Percentiles rank a stretch among this genome's conserved stretches.
These are phyloP conservation scores for Pythium inflatum DNA, from an alignment of 352 stramenopile species.

Conservation along the genomic window DNA sequence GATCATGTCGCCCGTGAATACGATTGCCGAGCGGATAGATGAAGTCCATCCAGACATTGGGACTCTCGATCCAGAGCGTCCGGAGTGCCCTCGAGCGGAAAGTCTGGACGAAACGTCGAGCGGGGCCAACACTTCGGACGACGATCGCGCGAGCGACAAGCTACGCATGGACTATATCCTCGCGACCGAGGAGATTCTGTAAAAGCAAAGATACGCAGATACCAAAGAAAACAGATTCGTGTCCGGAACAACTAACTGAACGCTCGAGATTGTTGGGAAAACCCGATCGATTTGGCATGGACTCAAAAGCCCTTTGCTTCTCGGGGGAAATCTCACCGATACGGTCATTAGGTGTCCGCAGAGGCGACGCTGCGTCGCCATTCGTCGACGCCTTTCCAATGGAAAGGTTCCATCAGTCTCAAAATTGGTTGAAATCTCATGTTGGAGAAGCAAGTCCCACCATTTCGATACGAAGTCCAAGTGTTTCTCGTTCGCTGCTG, in stretches of 20 bases:
- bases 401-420: neutral
- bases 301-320: no score
- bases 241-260: no score
- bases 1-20: constrained; percentile 21
- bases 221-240: neutral
- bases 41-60: neutral
- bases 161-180: constrained; percentile 30
- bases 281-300: no score
- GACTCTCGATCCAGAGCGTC: neutral
- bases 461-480: neutral
- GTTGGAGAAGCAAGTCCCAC: no score
- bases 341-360: no score
- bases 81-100: neutral
- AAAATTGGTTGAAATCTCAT: neutral
- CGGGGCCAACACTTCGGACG: neutral
- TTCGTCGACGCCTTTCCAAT: neutral
- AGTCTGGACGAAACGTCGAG: constrained; percentile 22
- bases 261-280: no score
- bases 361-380: neutral
- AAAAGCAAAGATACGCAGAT: neutral
- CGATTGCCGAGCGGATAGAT: constrained; percentile 16
- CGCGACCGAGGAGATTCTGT: neutral
- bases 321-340: no score
- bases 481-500: no score
- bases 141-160: constrained; percentile 2